Evolutionary conservation across 2,329 filamentous ascomycete species (phyloP).

Genomic region (Didymella segeticola): DNA sequence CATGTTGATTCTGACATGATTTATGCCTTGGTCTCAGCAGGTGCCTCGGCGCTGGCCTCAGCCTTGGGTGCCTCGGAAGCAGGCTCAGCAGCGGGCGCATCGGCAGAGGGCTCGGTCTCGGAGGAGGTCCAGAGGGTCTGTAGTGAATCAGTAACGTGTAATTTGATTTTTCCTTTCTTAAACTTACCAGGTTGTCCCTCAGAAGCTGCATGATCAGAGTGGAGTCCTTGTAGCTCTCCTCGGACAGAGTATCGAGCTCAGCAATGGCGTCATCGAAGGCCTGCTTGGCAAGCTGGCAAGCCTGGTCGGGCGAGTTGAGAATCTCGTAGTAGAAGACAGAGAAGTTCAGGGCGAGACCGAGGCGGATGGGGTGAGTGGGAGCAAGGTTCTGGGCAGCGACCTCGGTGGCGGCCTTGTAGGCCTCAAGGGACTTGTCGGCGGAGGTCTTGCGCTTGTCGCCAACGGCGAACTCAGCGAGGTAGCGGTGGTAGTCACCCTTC

Average conservation of each 20-base stretch:
- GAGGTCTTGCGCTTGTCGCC: conserved; percentile 95
- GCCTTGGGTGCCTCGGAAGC: conserved; percentile 60
- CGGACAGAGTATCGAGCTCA: conserved; percentile 92
- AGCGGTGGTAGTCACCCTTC: conserved; percentile 99
- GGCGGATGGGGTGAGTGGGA: conserved; percentile 90
- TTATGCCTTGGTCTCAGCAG: conserved; percentile 69
- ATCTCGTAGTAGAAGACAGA: conserved; percentile 99
- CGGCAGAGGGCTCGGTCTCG: conserved; percentile 83
- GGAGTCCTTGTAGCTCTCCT: conserved; percentile 99
- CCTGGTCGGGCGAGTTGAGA: conserved; percentile 96
- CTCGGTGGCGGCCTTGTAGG: conserved; percentile 94
- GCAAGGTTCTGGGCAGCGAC: conserved; percentile 88
- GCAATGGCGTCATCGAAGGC: conserved; percentile 97
- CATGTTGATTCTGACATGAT: conserved; percentile 27
- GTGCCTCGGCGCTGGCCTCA: conserved; percentile 43
- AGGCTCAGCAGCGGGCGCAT: conserved; percentile 59
- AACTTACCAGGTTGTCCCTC: conserved; percentile 85
- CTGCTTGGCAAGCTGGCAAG: conserved; percentile 96
- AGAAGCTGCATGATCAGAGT: conserved; percentile 99
- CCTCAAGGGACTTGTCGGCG: conserved; percentile 92
- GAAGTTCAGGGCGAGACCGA: conserved; percentile 92
- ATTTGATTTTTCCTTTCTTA: background rate
- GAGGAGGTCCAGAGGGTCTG: conserved; percentile 99
- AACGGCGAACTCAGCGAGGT: conserved; percentile 94
- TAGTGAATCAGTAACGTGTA: background rate